Evolutionary conservation across 305 asterid species (phyloP).

Genomic region (Rubia occidens): DNA sequence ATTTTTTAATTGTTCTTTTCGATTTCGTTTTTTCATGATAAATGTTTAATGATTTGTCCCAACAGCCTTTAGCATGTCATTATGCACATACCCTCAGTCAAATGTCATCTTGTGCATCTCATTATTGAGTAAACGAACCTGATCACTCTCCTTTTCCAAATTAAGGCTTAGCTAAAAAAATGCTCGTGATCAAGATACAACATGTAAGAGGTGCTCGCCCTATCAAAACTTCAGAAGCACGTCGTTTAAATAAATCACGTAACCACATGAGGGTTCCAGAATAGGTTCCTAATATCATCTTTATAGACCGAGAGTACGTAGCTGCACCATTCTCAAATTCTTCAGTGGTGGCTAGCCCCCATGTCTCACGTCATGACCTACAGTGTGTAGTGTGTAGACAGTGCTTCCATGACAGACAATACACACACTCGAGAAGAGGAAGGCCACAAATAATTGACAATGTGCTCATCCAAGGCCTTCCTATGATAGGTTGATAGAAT

Average conservation of each 20-base stretch:
- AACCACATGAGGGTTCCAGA: slow-evolving; percentile 80
- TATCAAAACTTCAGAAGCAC: slow-evolving; percentile 34
- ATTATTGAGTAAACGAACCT: slow-evolving; percentile 63
- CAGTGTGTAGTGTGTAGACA: slow-evolving; percentile 48
- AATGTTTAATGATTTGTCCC: no score
- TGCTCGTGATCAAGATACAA: slow-evolving; percentile 63
- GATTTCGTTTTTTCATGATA: no score
- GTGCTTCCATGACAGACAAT: slow-evolving; percentile 74
- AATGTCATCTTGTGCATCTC: no score
- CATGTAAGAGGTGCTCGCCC: slow-evolving; percentile 67
- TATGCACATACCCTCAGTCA: no score
- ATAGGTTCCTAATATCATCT: slow-evolving; percentile 57
- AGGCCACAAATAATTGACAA: slow-evolving; percentile 72
- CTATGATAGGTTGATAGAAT: no score
- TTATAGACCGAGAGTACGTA: slow-evolving; percentile 70
- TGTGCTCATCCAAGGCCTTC: neutral
- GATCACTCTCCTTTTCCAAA: slow-evolving; percentile 75
- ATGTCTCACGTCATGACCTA: slow-evolving; percentile 71
- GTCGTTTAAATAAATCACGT: slow-evolving; percentile 55
- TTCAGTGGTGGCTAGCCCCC: slow-evolving; percentile 58
- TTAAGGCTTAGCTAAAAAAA: slow-evolving; percentile 69
- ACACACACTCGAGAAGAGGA: slow-evolving; percentile 77
- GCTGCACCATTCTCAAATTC: slow-evolving; percentile 75
- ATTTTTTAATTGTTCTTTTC: no score
- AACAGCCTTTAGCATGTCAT: no score